Evolutionary conservation across 1,284 basidiomycete genomes (phyloP).

Genomic region (Dichomitus squalens): DNA sequence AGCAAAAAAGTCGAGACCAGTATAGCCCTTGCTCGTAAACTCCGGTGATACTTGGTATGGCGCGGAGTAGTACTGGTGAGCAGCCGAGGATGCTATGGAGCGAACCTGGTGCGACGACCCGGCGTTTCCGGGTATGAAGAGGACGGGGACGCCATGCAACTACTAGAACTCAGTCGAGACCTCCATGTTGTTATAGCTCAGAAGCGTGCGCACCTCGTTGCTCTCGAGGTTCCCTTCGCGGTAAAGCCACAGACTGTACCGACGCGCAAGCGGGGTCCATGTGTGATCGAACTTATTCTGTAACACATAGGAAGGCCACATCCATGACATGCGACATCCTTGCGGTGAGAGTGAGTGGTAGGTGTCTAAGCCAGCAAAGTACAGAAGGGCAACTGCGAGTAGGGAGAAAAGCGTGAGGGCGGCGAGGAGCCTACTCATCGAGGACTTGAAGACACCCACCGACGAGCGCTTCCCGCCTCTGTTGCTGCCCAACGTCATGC

Average conservation of each 20-base stretch:
- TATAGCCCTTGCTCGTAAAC: slow-evolving; percentile 48
- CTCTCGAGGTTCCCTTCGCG: slow-evolving; percentile 87
- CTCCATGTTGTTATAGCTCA: slow-evolving; percentile 11
- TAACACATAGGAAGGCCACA: slow-evolving; percentile 90
- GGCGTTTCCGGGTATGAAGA: slow-evolving; percentile 98
- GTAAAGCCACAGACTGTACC: slow-evolving; percentile 90
- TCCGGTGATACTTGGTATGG: slow-evolving; percentile 54
- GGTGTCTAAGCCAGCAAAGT: slow-evolving; percentile 30
- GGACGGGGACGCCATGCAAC: slow-evolving; percentile 73
- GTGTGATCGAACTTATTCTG: slow-evolving; percentile 62
- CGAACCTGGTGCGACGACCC: slow-evolving; percentile 94
- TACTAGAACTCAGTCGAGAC: slow-evolving; percentile 31
- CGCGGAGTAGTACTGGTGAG: slow-evolving; percentile 74
- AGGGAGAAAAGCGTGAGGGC: slow-evolving; percentile 26
- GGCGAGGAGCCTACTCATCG: slow-evolving; percentile 25
- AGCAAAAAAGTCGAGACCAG: slow-evolving; percentile 83
- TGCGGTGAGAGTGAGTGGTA: slow-evolving; percentile 51
- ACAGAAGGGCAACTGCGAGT: slow-evolving; percentile 26
- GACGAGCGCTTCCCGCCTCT: slow-evolving; percentile 14
- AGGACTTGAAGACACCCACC: slow-evolving; percentile 14
- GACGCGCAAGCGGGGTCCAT: slow-evolving; percentile 68
- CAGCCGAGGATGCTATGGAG: slow-evolving; percentile 91
- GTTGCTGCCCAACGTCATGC: slow-evolving; percentile 23
- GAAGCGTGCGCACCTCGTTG: slow-evolving; percentile 49
- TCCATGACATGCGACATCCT: slow-evolving; percentile 97